A percentile compares a stretch with the other conserved stretches of the same genome.
These are phyloP conservation scores for Blastobotrys aristatus DNA, from an alignment of 1,139 yeast species.

Conservation along the genomic window DNA sequence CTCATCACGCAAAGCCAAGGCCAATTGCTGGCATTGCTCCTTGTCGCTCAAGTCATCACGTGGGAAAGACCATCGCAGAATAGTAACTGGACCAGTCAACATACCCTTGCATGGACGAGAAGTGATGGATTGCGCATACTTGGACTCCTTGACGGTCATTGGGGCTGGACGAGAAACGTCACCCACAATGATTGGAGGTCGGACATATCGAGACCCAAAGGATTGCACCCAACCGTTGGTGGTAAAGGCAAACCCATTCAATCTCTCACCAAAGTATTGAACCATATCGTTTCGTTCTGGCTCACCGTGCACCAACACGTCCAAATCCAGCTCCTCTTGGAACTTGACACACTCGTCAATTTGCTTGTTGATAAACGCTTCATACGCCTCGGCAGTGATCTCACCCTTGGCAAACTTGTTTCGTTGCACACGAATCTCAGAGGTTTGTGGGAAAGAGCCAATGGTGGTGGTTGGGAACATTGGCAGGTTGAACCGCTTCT, in stretches of 20 bases:
- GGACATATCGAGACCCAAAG: constrained; percentile 98
- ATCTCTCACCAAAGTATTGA: constrained; percentile 98
- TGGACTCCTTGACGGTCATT: constrained; percentile 98
- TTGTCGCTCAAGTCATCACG: constrained; percentile 95
- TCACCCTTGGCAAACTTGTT: constrained; percentile 97
- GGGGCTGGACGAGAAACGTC: constrained; percentile 98
- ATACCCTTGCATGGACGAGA: constrained; percentile 98
- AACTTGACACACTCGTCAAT: constrained; percentile 92
- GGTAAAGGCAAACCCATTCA: constrained; percentile 97
- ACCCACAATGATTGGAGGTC: constrained; percentile 99
- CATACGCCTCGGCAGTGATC: constrained; percentile 90
- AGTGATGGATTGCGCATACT: constrained; percentile 96
- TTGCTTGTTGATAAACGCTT: constrained; percentile 93
- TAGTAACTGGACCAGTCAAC: constrained; percentile 99
- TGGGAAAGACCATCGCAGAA: constrained; percentile 99
- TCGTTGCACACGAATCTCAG: constrained; percentile 97
- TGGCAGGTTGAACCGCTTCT: constrained; percentile 89
- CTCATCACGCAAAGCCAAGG: constrained; percentile 97
- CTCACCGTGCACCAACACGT: constrained; percentile 98
- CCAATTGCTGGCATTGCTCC: constrained; percentile 94
- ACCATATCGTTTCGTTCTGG: constrained; percentile 99
- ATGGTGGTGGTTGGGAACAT: constrained; percentile 99
- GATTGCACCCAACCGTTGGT: constrained; percentile 99
- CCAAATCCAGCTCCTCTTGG: constrained; percentile 98
- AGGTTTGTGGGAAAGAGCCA: constrained; percentile 99